phyloP scores from a whole-genome alignment of 768 basidiomycete species.

The Rhizopogon sp. region DNA sequence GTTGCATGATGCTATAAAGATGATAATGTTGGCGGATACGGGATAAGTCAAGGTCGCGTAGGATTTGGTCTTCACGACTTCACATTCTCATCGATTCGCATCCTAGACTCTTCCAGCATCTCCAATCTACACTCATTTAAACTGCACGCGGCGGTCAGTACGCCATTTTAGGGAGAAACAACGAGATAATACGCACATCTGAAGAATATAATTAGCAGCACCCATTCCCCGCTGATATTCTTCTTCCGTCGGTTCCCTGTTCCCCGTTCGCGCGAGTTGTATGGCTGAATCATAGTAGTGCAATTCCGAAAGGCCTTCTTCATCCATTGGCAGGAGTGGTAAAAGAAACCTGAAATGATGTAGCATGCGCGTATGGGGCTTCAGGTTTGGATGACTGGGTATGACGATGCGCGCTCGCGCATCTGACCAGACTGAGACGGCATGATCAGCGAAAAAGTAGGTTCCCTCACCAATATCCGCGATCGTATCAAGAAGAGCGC shows the following conservation, averaged over 20 bases:
- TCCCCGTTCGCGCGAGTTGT: slow-evolving; percentile 62
- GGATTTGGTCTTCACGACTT: neutral
- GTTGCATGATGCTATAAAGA: neutral
- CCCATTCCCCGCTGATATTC: slow-evolving; percentile 63
- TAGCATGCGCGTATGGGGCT: slow-evolving; percentile 72
- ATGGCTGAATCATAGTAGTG: slow-evolving; percentile 78
- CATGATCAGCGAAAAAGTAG: neutral
- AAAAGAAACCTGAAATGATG: slow-evolving; percentile 77
- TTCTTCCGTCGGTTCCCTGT: slow-evolving; percentile 54
- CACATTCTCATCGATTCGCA: slow-evolving; percentile 27
- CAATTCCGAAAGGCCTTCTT: slow-evolving; percentile 59
- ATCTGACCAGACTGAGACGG: slow-evolving; percentile 36
- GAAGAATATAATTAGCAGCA: slow-evolving; percentile 57
- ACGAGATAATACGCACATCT: slow-evolving; percentile 39
- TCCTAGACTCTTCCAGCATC: slow-evolving; percentile 54
- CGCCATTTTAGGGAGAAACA: neutral
- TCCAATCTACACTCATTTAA: slow-evolving; percentile 61
- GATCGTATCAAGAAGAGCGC: slow-evolving; percentile 66
- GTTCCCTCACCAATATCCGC: slow-evolving; percentile 54
- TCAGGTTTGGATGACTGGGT: slow-evolving; percentile 62
- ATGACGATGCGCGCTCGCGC: slow-evolving; percentile 65
- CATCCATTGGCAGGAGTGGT: slow-evolving; percentile 55
- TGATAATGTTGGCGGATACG: neutral
- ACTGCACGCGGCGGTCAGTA: slow-evolving; percentile 26
- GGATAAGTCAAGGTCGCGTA: neutral